Base-by-base conservation (phyloP, 805 yeast species). In the Candida insectorum region DNA sequence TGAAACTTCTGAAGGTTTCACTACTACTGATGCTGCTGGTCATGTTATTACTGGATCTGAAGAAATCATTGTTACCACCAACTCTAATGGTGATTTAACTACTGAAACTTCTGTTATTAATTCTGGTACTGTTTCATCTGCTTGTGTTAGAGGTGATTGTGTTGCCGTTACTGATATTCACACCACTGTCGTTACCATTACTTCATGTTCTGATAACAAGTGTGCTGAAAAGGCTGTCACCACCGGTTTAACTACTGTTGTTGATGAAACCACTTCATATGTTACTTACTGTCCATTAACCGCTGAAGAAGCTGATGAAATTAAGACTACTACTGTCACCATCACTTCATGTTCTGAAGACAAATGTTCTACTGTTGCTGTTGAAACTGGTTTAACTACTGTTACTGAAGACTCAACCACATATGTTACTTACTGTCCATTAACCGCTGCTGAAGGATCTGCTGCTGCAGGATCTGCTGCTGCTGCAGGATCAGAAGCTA, bases 191-290 rank as follows among this genome's bases (percentile, higher is more conserved):
- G 42, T 59, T 24, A 60, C 65, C 31, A 46, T 58, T 41, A 60
- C 67, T 25, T 56, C 65, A 18, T 62, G 69, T 44, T 43, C 52
- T 10, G 49, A 54, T 38, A 27, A 57, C 47, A 44, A 38, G 31
- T 63, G 69, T 46, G 26, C 41, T 11, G 41, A 46, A 29, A 45
- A 34, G 16, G 48, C 60, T 19, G 58, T 55, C 26, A 58, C 64
- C 43, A 60, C 65, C 28, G 64, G 63, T 44, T 40, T 57, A 22
- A 57, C 60, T 41, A 58, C 63, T 24, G 55, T 58, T 37, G 53
- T 57, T 37, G 52, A 49, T 24, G 48, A 42, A 25, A 34, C 39
- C 29, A 54, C 61, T 24, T 44, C 45, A 19, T 56, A 54, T 51
- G 52, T 56, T 43, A 56, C 62, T 21, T 56, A 52, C 52, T 56